phyloP scores from a whole-genome alignment of 2,329 filamentous ascomycete species.

The Fusarium temperatum region DNA sequence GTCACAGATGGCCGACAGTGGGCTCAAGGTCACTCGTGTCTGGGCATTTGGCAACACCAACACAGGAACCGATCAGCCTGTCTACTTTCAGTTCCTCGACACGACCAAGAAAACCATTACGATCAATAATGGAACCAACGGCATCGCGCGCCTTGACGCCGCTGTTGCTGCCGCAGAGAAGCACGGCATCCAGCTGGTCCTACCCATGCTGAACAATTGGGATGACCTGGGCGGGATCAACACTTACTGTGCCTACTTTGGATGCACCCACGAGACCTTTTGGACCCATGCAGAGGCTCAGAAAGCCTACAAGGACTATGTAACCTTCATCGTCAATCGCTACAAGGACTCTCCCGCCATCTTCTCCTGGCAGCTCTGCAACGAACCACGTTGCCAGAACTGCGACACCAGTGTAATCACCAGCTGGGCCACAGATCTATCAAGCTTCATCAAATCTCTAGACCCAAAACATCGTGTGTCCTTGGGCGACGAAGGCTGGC shows the following conservation, averaged over 20 bases:
- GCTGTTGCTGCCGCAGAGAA: not conserved
- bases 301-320: not conserved
- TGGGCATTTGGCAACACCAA: slow-evolving; percentile 1
- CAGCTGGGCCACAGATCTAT: not conserved
- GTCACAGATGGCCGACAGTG: not conserved
- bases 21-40: not conserved
- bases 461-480: not conserved
- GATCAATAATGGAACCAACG: not conserved
- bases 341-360: not conserved
- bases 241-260: not conserved
- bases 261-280: not conserved
- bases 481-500: not conserved
- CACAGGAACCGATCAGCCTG: not conserved
- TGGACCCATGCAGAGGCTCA: not conserved
- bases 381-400: not conserved
- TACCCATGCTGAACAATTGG: not conserved
- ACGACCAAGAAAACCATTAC: not conserved
- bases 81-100: not conserved
- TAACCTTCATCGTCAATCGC: not conserved
- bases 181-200: not conserved
- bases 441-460: not conserved
- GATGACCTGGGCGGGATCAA: not conserved
- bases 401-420: not conserved
- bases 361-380: slow-evolving; percentile 5
- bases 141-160: not conserved